A percentile compares a stretch with the other conserved stretches of the same genome.
phyloP scores from a whole-genome alignment of 2,329 filamentous ascomycete species.

The Scytalidium lignicola region DNA sequence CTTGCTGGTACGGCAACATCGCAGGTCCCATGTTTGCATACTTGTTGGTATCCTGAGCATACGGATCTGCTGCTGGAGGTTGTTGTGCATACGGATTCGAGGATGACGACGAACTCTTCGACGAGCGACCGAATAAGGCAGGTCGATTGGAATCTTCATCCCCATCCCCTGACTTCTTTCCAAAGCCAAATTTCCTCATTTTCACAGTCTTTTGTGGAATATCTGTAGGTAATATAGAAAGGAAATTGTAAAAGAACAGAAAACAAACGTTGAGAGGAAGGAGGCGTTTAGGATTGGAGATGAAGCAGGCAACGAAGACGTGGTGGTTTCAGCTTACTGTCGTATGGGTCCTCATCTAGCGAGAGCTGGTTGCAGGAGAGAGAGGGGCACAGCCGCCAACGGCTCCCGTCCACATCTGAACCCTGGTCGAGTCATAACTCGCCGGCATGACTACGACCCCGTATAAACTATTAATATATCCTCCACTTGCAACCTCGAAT shows the following conservation, averaged over 20 bases:
- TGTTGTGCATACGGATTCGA: constrained; percentile 29
- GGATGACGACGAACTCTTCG: constrained; percentile 39
- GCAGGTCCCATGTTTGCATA: constrained; percentile 43
- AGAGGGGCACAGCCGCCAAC: neutral
- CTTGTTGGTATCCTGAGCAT: constrained; percentile 51
- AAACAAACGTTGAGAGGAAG: neutral
- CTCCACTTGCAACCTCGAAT: too few species aligned
- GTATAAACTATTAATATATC: neutral
- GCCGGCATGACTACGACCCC: neutral
- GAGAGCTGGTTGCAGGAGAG: neutral
- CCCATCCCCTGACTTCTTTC: constrained; percentile 47
- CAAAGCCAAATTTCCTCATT: constrained; percentile 59
- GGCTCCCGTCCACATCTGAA: neutral
- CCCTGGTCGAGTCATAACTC: neutral
- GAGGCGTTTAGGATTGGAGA: neutral
- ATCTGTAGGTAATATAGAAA: too few species aligned
- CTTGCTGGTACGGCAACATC: constrained; percentile 19
- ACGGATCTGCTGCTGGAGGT: constrained; percentile 46
- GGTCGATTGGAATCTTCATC: constrained; percentile 43
- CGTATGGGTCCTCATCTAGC: neutral
- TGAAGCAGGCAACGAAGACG: neutral
- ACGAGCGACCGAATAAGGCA: constrained; percentile 42
- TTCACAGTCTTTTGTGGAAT: constrained; percentile 3
- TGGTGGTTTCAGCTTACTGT: neutral
- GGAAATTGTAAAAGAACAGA: neutral